A percentile compares a stretch with the other conserved stretches of the same genome.
Conservation (phyloP, 768 basidiomycete genomes). For the Rhodocollybia butyracea region DNA sequence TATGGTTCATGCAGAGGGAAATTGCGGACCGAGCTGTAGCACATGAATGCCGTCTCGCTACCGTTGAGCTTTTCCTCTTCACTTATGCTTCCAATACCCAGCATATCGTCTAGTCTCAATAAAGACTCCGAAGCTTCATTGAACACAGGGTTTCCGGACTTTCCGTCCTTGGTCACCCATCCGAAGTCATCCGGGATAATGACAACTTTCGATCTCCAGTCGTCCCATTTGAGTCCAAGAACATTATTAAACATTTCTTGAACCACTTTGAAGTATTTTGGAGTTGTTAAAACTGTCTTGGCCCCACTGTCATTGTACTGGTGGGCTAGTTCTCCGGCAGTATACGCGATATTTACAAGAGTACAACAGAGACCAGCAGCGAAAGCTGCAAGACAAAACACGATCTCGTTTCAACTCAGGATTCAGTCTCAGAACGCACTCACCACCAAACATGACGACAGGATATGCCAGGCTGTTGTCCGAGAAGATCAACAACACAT, state of each 20-base stretch:
- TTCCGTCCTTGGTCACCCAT: conserved; percentile 41
- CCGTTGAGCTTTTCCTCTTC: conserved; percentile 57
- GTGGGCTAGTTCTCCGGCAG: neutral
- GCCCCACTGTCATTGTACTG: neutral
- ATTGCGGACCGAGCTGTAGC: conserved; percentile 36
- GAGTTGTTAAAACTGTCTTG: neutral
- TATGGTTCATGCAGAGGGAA: neutral
- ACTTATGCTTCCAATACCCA: conserved; percentile 41
- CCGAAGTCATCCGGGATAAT: conserved; percentile 46
- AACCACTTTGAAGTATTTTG: conserved; percentile 52
- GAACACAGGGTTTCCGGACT: conserved; percentile 14
- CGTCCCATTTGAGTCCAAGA: conserved; percentile 29
- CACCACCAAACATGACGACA: conserved; percentile 33
- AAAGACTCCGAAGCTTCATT: conserved; percentile 27
- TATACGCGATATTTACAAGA: neutral
- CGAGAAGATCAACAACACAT: conserved; percentile 47
- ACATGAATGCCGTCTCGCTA: conserved; percentile 58
- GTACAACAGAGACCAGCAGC: neutral
- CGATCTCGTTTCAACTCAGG: neutral
- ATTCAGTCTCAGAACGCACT: neutral
- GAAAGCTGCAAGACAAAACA: neutral
- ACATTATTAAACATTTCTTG: conserved; percentile 47
- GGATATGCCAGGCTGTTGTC: conserved; percentile 55
- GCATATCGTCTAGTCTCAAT: conserved; percentile 41
- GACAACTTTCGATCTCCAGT: conserved; percentile 52